Evolutionary conservation across 2,329 filamentous ascomycete species (phyloP), one percentile per base, ranked within the genome.

Genomic region (Verticillium nubilum): DNA sequence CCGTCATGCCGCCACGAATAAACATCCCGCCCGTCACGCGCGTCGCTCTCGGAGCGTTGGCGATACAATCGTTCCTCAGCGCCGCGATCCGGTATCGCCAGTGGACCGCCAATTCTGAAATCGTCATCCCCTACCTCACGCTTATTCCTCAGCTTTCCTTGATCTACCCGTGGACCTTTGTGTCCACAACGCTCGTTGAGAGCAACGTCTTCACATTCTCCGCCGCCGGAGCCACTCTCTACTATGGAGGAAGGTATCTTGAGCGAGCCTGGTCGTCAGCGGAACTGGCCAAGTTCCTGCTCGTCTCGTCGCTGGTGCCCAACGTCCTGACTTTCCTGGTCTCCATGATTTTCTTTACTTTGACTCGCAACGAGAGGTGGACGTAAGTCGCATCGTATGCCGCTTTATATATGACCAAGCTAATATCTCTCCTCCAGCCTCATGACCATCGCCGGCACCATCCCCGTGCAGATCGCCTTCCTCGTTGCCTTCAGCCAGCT

Each of bases 401-500:
- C 35, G 29, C 7, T 7, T 54, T 13, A 12, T 53, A 5, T 23
- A 4, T 33, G 35, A 53, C 59, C 63, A 60, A 64, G 66, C 68
- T 60, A 68, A 61, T n/a, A 23, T 42, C 33, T 15, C 17, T 29
- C 58, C 59, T 59, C 15, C 68, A 95, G 90, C 57, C 76, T 91
- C 54, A 92, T 90, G 53, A 88, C 90, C 64, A 91, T 98, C 70
- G 91, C 90, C 67, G 95, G 95, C 67, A 93, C 92, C 59, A 88
- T 97, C 64, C 87, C 93, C 17, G 81, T 97, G 60, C 94, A 97
- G 74, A 92, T 95, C 54, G 88, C 90, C 62, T 98, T 98, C 78
- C 89, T 99, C 62, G 91, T 98, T 68, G 91, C 94, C 58, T 97
- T 98, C 77, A 98, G 96, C 77, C 95, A 99, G 76, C 90, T 99